A percentile compares a stretch with the other conserved stretches of the same genome.
Conservation (phyloP, 805 yeast species). For the Kodamaea leandrae region DNA sequence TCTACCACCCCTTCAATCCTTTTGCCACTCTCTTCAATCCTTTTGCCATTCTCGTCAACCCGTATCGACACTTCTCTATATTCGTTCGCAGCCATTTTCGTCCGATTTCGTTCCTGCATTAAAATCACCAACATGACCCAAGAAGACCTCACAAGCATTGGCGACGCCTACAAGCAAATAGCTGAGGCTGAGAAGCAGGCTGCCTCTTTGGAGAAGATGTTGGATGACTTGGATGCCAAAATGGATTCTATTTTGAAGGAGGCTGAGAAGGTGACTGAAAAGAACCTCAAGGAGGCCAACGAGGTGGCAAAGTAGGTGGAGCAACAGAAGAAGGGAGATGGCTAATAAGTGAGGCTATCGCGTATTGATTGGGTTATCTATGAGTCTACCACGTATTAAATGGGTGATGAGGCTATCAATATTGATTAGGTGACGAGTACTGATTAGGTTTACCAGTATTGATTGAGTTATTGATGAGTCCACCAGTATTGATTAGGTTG, state of each 20-base stretch:
- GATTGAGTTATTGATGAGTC: too few relatives aligned
- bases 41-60: neutral
- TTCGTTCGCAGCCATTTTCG: neutral
- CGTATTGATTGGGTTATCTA: too few relatives aligned
- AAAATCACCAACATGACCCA: slow-evolving; percentile 24
- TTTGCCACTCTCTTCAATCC: neutral
- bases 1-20: too few relatives aligned
- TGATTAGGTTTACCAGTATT: too few relatives aligned
- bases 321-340: too few relatives aligned
- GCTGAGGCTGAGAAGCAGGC: slow-evolving; percentile 66
- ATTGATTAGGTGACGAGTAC: too few relatives aligned
- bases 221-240: slow-evolving; percentile 62
- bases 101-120: neutral
- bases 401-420: too few relatives aligned
- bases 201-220: slow-evolving; percentile 59
- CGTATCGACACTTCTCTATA: neutral
- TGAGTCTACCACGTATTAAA: too few relatives aligned
- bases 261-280: slow-evolving; percentile 31
- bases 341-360: too few relatives aligned
- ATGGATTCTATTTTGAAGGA: slow-evolving; percentile 56
- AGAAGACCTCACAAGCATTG: slow-evolving; percentile 36
- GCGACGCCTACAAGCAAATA: slow-evolving; percentile 58
- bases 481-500: too few relatives aligned
- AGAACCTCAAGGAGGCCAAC: too few relatives aligned
- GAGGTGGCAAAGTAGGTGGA: too few relatives aligned